phyloP scores from a whole-genome alignment of 2,329 filamentous ascomycete genomes.

The Mollisia scopiformis region DNA sequence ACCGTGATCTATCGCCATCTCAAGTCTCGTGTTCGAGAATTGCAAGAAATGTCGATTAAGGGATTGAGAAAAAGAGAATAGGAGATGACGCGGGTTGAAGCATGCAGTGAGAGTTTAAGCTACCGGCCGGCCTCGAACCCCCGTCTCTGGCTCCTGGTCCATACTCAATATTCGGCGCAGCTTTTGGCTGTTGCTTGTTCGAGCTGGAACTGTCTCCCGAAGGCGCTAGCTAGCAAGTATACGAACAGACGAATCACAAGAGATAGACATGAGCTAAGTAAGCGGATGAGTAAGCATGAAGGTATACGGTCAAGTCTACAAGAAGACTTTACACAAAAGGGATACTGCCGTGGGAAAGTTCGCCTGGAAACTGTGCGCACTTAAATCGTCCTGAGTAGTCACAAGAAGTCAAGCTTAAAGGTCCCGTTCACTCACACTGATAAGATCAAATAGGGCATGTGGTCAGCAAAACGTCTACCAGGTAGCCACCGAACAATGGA shows the following conservation, averaged over 20 bases:
- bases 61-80: constrained; percentile 15
- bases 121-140: constrained; percentile 13
- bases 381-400: constrained; percentile 13
- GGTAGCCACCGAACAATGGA: too few species aligned
- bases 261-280: constrained; percentile 12
- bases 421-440: too few species aligned
- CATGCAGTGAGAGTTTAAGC: constrained; percentile 11
- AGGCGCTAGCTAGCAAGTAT: constrained; percentile 15
- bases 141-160: constrained; percentile 10
- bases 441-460: too few species aligned
- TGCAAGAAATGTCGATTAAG: constrained; percentile 14
- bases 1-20: constrained; percentile 21
- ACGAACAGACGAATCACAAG: constrained; percentile 22
- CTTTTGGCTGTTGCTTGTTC: constrained; percentile 6
- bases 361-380: constrained; percentile 6
- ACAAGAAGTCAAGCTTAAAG: too few species aligned
- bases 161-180: constrained; percentile 6
- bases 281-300: constrained; percentile 17
- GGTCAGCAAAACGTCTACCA: too few species aligned
- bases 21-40: constrained; percentile 16
- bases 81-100: constrained; percentile 12
- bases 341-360: constrained; percentile 7
- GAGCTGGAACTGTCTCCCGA: constrained; percentile 11
- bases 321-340: constrained; percentile 18
- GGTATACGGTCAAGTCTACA: constrained; percentile 14